Percentiles rank a stretch among this genome's conserved stretches.
Evolutionary conservation across 1,139 yeast genomes (phyloP).

Genomic region (Pichia sp.): DNA sequence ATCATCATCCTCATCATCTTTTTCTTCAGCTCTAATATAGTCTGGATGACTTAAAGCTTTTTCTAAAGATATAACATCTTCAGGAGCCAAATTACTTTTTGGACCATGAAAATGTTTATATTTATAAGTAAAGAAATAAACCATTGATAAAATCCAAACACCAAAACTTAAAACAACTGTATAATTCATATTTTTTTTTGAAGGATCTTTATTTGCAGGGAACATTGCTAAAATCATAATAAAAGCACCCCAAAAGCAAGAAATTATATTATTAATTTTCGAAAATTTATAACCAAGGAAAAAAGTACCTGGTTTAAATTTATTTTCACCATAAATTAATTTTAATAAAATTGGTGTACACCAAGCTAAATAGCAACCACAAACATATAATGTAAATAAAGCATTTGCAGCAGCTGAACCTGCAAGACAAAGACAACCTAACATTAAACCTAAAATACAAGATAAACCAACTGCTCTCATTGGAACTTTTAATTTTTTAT

Average conservation of each 20-base stretch:
- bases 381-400: slow-evolving; percentile 49
- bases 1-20: slow-evolving; percentile 2
- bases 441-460: slow-evolving; percentile 39
- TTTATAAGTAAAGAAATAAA: slow-evolving; percentile 43
- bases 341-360: slow-evolving; percentile 49
- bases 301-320: slow-evolving; percentile 60
- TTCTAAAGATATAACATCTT: slow-evolving; percentile 7
- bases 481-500: slow-evolving; percentile 49
- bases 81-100: slow-evolving; percentile 31
- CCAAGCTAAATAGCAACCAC: slow-evolving; percentile 61
- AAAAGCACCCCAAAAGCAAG: slow-evolving; percentile 34
- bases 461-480: slow-evolving; percentile 54
- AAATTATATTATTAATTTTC: slow-evolving; percentile 35
- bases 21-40: no score
- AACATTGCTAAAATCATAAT: slow-evolving; percentile 43
- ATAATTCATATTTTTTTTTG: slow-evolving; percentile 33
- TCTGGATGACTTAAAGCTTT: slow-evolving; percentile 13
- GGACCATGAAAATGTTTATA: slow-evolving; percentile 48
- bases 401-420: slow-evolving; percentile 59
- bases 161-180: slow-evolving; percentile 45
- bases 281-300: slow-evolving; percentile 47
- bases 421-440: slow-evolving; percentile 55
- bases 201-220: slow-evolving; percentile 33
- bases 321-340: slow-evolving; percentile 39
- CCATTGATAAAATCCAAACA: slow-evolving; percentile 40